Percentiles rank a stretch among this genome's conserved stretches.
These are phyloP conservation scores for Apiospora phragmitis DNA, from an alignment of 2,329 filamentous ascomycete genomes.

Conservation along the genomic window DNA sequence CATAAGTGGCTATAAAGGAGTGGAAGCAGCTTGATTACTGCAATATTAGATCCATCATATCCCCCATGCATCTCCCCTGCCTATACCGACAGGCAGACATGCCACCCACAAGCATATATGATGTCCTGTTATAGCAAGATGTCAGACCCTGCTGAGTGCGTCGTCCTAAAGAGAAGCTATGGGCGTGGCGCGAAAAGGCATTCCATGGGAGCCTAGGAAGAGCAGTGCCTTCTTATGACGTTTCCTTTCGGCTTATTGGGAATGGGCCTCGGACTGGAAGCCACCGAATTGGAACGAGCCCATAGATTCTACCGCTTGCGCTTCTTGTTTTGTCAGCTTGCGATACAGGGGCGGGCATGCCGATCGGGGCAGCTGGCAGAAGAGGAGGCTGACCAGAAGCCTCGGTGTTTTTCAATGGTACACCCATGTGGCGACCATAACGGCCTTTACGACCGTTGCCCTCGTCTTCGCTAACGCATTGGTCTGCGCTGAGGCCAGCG, in stretches of 20 bases:
- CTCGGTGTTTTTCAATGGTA: slow-evolving; percentile 62
- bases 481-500: slow-evolving; percentile 88
- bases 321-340: slow-evolving; percentile 59
- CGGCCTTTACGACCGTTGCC: slow-evolving; percentile 95
- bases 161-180: neutral
- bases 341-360: slow-evolving; percentile 30
- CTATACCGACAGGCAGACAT: neutral
- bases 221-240: neutral
- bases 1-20: slow-evolving; percentile 1
- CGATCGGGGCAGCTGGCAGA: slow-evolving; percentile 43
- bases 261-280: neutral
- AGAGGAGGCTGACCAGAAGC: slow-evolving; percentile 35
- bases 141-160: neutral
- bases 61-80: neutral
- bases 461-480: slow-evolving; percentile 96
- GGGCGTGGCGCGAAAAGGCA: neutral
- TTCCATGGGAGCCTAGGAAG: neutral
- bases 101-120: neutral
- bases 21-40: neutral
- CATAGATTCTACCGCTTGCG: slow-evolving; percentile 52
- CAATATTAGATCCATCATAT: slow-evolving; percentile 4
- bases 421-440: slow-evolving; percentile 74
- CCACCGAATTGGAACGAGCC: neutral
- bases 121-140: slow-evolving; percentile 6
- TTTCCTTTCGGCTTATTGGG: neutral